Evolutionary conservation across 1,284 basidiomycete species (phyloP).

Genomic region (Rhodotorula sp.): DNA sequence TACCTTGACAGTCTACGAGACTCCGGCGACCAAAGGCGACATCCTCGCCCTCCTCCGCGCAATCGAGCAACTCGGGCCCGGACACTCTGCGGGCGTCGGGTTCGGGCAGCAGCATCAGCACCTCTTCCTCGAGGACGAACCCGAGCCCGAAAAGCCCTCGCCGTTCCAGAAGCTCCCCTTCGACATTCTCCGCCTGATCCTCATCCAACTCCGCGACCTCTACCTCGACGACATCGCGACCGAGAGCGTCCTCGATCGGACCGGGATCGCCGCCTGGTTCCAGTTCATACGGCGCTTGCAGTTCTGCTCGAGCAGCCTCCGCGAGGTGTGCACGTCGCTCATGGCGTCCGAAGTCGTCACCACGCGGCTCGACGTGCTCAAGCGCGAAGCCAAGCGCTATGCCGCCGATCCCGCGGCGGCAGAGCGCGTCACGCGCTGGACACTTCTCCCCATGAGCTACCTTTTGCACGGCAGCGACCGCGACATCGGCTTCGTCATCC

Average conservation of each 20-base stretch:
- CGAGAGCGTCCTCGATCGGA: not conserved
- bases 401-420: not conserved
- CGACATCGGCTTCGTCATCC: constrained; percentile 1
- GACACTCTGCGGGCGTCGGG: not conserved
- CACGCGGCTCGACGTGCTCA: constrained; percentile 5
- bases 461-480: not conserved
- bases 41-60: not conserved
- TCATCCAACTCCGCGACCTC: constrained; percentile 11
- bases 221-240: not conserved
- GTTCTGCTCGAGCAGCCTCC: not conserved
- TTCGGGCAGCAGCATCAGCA: not conserved
- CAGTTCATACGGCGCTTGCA: not conserved
- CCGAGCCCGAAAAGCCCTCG: not conserved
- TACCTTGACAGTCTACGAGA: not conserved
- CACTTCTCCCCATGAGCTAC: constrained; percentile 9
- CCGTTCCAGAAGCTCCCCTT: constrained; percentile 6
- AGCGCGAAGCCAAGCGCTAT: not conserved
- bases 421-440: not conserved
- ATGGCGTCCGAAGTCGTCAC: constrained; percentile 11
- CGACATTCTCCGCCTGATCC: constrained; percentile 24
- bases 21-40: constrained; percentile 4
- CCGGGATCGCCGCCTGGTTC: not conserved
- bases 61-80: not conserved
- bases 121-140: too few relatives aligned
- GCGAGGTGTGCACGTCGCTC: not conserved